These are phyloP conservation scores for Fusarium devonianum DNA, from an alignment of 2,329 filamentous ascomycete species.

Conservation along the genomic window DNA sequence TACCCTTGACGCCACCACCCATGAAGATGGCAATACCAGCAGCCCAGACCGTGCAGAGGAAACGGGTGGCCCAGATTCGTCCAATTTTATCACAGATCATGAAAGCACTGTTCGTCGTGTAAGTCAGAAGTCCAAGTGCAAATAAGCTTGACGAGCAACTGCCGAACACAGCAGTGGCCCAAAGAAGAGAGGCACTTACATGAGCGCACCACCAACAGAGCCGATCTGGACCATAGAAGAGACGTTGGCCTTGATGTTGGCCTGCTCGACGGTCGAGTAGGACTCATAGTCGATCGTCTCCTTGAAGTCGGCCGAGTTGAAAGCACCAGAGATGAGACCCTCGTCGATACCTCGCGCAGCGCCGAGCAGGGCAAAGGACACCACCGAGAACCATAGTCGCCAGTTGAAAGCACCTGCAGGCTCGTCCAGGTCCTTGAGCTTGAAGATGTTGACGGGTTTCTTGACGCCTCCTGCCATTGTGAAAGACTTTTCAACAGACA, in stretches of 20 bases:
- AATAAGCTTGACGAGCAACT: background rate
- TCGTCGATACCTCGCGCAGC: slow-evolving; percentile 83
- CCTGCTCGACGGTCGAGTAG: slow-evolving; percentile 60
- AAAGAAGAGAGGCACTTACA: slow-evolving; percentile 44
- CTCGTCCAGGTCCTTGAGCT: slow-evolving; percentile 67
- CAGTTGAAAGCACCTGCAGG: slow-evolving; percentile 78
- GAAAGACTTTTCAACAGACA: background rate
- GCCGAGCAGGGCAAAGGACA: slow-evolving; percentile 77
- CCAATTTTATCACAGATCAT: slow-evolving; percentile 66
- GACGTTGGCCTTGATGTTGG: slow-evolving; percentile 78
- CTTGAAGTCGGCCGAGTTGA: slow-evolving; percentile 72
- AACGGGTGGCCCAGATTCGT: slow-evolving; percentile 67
- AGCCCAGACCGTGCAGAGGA: slow-evolving; percentile 65
- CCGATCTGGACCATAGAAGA: slow-evolving; percentile 84
- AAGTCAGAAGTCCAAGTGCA: background rate
- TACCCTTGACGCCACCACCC: slow-evolving; percentile 58
- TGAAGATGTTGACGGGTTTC: slow-evolving; percentile 70
- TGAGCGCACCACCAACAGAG: slow-evolving; percentile 73
- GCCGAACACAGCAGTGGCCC: background rate
- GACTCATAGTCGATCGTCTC: slow-evolving; percentile 62
- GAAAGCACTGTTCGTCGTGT: slow-evolving; percentile 56
- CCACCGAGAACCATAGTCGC: slow-evolving; percentile 78
- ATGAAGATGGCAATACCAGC: slow-evolving; percentile 66
- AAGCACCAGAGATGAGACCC: slow-evolving; percentile 76
- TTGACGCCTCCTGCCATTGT: slow-evolving; percentile 60